These are phyloP conservation scores for Leucocoprinus birnbaumii DNA, from an alignment of 768 basidiomycete species.

Conservation along the genomic window DNA sequence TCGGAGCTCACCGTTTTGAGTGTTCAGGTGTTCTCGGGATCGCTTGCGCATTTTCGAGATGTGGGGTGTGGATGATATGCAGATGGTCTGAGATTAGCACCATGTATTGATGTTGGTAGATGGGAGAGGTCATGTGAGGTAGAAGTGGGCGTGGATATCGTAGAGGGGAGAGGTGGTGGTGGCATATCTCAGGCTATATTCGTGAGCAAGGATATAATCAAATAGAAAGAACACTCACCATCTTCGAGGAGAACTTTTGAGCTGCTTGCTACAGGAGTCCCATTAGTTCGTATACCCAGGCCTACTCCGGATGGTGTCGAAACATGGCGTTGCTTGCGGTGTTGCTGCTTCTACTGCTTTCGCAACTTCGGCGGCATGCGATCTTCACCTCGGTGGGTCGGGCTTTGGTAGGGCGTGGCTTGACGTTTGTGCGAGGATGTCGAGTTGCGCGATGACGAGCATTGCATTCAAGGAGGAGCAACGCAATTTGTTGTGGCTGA, in stretches of 20 bases:
- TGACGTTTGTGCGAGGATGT: neutral
- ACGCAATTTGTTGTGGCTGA: neutral
- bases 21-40: too few relatives aligned
- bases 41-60: too few relatives aligned
- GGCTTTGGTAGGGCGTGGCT: slow-evolving; percentile 13
- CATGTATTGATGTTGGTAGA: too few relatives aligned
- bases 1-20: too few relatives aligned
- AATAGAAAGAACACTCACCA: neutral
- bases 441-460: neutral
- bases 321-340: neutral
- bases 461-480: slow-evolving; percentile 1
- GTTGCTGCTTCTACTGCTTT: slow-evolving; percentile 41
- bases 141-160: neutral
- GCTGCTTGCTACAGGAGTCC: neutral
- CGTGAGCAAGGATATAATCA: neutral
- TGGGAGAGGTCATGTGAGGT: slow-evolving; percentile 1
- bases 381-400: slow-evolving; percentile 25
- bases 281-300: neutral
- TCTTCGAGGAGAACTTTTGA: neutral
- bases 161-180: slow-evolving; percentile 3
- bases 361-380: slow-evolving; percentile 65
- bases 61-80: too few relatives aligned
- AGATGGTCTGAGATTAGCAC: too few relatives aligned
- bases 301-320: neutral
- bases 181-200: slow-evolving; percentile 4